Evolutionary conservation across 1,284 basidiomycete species (phyloP), one percentile per base, ranked within the genome.

Genomic region (Ganoderma leucocontextum): DNA sequence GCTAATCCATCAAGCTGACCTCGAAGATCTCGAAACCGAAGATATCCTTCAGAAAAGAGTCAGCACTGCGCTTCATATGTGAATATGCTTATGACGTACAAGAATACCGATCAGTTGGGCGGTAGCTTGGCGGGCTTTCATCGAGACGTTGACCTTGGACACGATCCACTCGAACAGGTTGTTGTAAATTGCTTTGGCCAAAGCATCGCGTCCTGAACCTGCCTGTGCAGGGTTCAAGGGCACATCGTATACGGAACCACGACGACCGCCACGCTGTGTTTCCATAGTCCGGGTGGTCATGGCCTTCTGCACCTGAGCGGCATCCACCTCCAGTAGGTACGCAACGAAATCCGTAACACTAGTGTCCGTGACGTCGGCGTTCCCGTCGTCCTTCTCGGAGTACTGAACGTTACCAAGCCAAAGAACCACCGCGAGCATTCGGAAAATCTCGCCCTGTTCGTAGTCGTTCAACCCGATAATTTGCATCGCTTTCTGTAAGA

Each of bases 131-230:
- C 94, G 89, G 19, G 96, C 89, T 78, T 96, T 97, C 96, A 99
- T 98, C 6, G 97, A 98, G 29, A 95, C 83, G 79, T 99, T 99
- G 79, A 99, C 89, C 68, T 96, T 91, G 29, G 95, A 94, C 42
- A 99, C 98, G 75, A 99, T 99, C 98, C 98, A 99, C 78, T 99
- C 97, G 80, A 99, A 99, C 25, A 99, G 84, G 80, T 99, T 99
- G 84, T 98, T 99, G 83, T 99, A 99, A 69, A 99, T 91, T 12
- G 97, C 98, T 80, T 99, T 98, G 7, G 97, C 86, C 41, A 99
- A 84, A 0, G 98, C 98, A 82, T 99, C 95, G 69, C 97, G 85
- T 57, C 95, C 95, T 1, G 97, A 87, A 6, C 83, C 83, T 2
- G 98, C 98, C 79, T 99, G 98, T 6, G 96, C 87, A 8, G 94